Percentiles rank a stretch among this genome's conserved stretches.
Conservation (phyloP, 202 grass and related monocot genomes). For the Thinopyrum obtusiflorum region DNA sequence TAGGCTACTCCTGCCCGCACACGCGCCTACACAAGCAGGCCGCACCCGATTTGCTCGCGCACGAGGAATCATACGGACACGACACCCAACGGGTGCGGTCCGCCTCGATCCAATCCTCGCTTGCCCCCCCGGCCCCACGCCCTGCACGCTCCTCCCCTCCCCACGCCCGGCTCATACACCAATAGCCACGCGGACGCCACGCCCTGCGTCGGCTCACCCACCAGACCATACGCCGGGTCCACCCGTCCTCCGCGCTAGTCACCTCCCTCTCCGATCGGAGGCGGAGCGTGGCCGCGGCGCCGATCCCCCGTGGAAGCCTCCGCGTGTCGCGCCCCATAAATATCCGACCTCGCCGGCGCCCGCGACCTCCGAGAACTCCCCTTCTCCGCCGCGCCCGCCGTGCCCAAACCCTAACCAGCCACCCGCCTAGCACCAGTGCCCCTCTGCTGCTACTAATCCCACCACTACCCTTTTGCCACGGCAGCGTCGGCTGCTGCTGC, state of each 20-base stretch:
- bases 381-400: constrained; percentile 4
- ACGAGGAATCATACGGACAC: constrained; percentile 6
- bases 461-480: neutral
- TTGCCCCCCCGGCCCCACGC: constrained; percentile 7
- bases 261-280: constrained; percentile 43
- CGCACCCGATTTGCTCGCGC: neutral
- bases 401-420: neutral
- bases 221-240: neutral
- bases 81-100: constrained; percentile 22
- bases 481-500: neutral
- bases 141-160: neutral
- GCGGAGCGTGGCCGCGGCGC: constrained; percentile 42
- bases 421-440: neutral
- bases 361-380: constrained; percentile 16
- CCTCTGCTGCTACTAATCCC: neutral
- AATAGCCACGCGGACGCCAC: neutral
- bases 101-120: constrained; percentile 14
- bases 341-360: constrained; percentile 35
- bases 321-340: constrained; percentile 18
- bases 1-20: neutral
- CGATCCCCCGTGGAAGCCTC: constrained; percentile 11
- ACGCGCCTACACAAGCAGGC: neutral
- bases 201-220: fast-evolving
- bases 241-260: neutral
- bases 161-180: constrained; percentile 4